These are phyloP conservation scores for Climacium dendroides DNA, from an alignment of 225 moss, liverwort and hornwort genomes.

Conservation along the genomic window DNA sequence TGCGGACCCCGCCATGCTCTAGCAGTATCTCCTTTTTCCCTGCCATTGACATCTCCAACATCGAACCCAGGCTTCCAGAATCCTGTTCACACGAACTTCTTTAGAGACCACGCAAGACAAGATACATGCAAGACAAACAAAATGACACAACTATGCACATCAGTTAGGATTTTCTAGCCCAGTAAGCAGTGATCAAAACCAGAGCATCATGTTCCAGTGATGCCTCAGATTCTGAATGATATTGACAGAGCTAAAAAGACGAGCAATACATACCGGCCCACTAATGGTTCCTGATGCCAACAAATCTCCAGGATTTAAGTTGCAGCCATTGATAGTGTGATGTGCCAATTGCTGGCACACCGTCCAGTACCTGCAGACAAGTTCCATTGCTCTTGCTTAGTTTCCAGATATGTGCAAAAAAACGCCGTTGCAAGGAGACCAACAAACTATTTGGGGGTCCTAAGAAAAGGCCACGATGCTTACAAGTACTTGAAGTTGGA, in stretches of 20 bases:
- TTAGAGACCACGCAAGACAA: neutral
- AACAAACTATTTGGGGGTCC: neutral
- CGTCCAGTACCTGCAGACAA: constrained; percentile 78
- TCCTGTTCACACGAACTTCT: constrained; percentile 19
- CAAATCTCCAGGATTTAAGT: constrained; percentile 75
- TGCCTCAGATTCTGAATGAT: neutral
- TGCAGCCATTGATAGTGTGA: constrained; percentile 90
- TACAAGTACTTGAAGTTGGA: constrained; percentile 94
- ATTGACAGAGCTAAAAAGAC: neutral
- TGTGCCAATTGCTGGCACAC: constrained; percentile 84
- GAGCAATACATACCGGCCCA: constrained; percentile 49
- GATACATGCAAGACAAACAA: neutral
- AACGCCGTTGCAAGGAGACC: neutral
- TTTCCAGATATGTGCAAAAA: neutral
- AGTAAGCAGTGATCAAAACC: neutral
- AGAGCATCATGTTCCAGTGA: neutral
- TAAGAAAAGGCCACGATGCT: neutral
- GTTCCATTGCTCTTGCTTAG: neutral
- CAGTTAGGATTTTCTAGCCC: neutral
- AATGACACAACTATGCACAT: neutral
- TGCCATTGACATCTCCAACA: constrained; percentile 86
- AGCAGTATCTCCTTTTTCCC: constrained; percentile 56
- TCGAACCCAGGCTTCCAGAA: constrained; percentile 62
- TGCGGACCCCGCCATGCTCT: constrained; percentile 62
- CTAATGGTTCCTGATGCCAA: constrained; percentile 94